Percentiles rank a stretch among this genome's conserved stretches.
phyloP scores from a whole-genome alignment of 2,329 filamentous ascomycete species.

The Trichophyton benhamiae region DNA sequence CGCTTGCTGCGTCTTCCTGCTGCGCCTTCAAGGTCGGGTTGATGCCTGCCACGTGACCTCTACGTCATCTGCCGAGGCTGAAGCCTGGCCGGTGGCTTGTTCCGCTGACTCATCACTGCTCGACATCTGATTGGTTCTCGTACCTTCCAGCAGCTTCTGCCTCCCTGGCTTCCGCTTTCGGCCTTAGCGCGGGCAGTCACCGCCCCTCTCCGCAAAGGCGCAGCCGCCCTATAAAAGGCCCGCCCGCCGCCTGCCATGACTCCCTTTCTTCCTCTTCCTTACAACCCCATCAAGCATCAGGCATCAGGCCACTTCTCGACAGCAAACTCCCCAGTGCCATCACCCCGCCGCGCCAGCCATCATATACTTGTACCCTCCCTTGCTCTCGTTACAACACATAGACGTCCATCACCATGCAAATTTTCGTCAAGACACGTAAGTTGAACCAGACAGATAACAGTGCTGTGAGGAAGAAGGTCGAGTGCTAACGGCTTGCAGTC shows the following conservation, averaged over 20 bases:
- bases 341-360: conserved; percentile 11
- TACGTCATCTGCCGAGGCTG: conserved; percentile 1
- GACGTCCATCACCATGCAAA: conserved; percentile 60
- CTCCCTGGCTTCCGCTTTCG: neutral
- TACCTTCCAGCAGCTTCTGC: neutral
- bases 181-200: conserved; percentile 7
- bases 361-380: neutral
- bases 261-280: conserved; percentile 9
- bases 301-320: conserved; percentile 2
- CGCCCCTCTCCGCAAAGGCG: neutral
- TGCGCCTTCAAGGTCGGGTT: too few relatives aligned
- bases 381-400: neutral
- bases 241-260: conserved; percentile 14
- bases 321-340: neutral
- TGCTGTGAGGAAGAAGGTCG: neutral
- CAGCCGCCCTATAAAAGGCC: conserved; percentile 15
- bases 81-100: neutral
- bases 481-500: conserved; percentile 28
- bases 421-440: conserved; percentile 94
- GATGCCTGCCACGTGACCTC: neutral
- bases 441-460: conserved; percentile 20
- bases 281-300: conserved; percentile 1
- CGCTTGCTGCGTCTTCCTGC: neutral
- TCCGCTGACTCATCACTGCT: neutral
- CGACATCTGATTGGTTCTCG: neutral